Conservation (phyloP, 495 filamentous ascomycete species). For the Staphylotrichum longicolle region DNA sequence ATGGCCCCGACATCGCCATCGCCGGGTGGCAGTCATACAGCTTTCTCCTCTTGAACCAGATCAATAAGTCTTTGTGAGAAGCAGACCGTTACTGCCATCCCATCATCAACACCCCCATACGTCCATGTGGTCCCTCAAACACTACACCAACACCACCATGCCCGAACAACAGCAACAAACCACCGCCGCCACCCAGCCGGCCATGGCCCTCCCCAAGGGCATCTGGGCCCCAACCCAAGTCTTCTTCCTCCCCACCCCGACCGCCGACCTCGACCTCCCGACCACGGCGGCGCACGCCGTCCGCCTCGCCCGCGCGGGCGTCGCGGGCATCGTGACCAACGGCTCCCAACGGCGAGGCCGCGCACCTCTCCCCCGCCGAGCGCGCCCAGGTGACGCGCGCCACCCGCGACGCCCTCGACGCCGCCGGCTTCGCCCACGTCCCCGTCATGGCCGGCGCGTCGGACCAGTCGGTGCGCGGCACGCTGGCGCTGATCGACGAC, state of each 20-base stretch:
- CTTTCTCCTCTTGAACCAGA: too few species aligned
- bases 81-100: too few species aligned
- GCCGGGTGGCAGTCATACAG: too few species aligned
- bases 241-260: slow-evolving; percentile 1
- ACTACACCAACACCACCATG: neutral
- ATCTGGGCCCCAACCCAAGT: slow-evolving; percentile 11
- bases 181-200: neutral
- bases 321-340: slow-evolving; percentile 7
- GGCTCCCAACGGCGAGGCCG: slow-evolving; percentile 14
- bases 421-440: neutral
- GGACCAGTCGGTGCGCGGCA: neutral
- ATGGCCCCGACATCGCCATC: too few species aligned
- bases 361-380: neutral
- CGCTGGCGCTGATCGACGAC: neutral
- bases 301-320: slow-evolving; percentile 10
- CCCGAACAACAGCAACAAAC: neutral
- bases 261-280: neutral
- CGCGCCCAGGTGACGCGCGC: neutral
- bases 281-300: neutral
- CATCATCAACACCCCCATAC: too few species aligned
- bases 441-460: neutral
- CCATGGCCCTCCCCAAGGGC: neutral
- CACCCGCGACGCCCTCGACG: neutral
- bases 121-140: neutral
- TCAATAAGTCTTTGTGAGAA: too few species aligned